Percentiles rank a stretch among this genome's conserved stretches.
phyloP scores from a whole-genome alignment of 169 alveolate genomes.

The Cryptosporidium viatorum region DNA sequence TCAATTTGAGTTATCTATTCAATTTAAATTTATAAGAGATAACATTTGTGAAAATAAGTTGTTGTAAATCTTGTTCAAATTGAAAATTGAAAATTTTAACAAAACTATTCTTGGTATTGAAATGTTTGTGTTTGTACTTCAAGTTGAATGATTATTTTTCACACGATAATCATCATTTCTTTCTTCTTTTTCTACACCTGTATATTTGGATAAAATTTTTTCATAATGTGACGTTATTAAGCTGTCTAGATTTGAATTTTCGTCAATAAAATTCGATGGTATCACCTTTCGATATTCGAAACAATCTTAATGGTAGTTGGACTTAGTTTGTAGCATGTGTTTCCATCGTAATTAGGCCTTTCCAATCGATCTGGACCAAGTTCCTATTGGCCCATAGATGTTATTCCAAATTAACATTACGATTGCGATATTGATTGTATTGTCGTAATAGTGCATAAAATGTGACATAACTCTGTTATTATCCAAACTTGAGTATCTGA shows the following conservation, averaged over 20 bases:
- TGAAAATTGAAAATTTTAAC: not conserved
- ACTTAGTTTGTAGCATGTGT: conserved; percentile 48
- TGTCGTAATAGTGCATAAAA: conserved; percentile 52
- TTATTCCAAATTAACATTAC: conserved; percentile 39
- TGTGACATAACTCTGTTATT: conserved; percentile 49
- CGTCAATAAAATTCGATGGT: not conserved
- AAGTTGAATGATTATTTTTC: not conserved
- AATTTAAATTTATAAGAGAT: not conserved
- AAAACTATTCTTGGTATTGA: not conserved
- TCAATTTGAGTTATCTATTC: not conserved
- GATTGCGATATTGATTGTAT: conserved; percentile 64
- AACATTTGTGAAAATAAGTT: not conserved
- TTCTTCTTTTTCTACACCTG: conserved; percentile 10
- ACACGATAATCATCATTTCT: not conserved
- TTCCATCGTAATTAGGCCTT: conserved; percentile 38
- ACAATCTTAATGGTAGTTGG: not conserved
- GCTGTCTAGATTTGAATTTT: not conserved
- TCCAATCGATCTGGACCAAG: conserved; percentile 61
- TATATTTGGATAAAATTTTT: conserved; percentile 42
- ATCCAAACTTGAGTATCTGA: conserved; percentile 64
- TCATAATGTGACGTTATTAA: conserved; percentile 16
- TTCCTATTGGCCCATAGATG: conserved; percentile 70
- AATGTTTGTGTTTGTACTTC: not conserved
- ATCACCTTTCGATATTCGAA: not conserved
- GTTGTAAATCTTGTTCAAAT: not conserved